Conservation (phyloP, 371 early-diverging fungal genomes). For the Synchytrium microbalum region DNA sequence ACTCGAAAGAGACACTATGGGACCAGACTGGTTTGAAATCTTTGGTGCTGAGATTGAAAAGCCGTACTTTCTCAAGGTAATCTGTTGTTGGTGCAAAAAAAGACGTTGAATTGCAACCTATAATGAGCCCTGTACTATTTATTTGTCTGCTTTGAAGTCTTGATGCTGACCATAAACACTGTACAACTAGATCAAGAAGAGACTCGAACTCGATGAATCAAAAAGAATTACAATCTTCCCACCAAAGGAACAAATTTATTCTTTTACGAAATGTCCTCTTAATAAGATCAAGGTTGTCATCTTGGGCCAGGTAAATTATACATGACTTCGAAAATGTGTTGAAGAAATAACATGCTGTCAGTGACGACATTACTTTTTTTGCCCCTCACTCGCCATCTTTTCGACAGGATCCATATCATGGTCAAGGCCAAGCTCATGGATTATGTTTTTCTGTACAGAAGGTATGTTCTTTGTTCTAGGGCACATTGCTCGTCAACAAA, state of each 20-base stretch:
- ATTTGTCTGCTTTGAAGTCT: too few species aligned
- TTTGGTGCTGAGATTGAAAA: slow-evolving; percentile 63
- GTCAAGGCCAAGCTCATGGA: slow-evolving; percentile 87
- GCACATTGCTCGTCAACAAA: slow-evolving; percentile 45
- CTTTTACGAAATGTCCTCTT: slow-evolving; percentile 30
- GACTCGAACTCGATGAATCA: slow-evolving; percentile 47
- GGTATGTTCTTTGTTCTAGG: slow-evolving; percentile 14
- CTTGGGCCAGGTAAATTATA: slow-evolving; percentile 69
- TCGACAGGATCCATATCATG: slow-evolving; percentile 91
- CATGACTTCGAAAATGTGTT: background rate
- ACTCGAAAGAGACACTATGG: slow-evolving; percentile 67
- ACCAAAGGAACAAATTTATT: slow-evolving; percentile 51
- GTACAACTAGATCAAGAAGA: slow-evolving; percentile 54
- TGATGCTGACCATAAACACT: too few species aligned
- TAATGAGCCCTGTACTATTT: too few species aligned
- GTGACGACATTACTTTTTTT: background rate
- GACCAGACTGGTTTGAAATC: slow-evolving; percentile 65
- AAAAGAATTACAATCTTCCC: slow-evolving; percentile 61
- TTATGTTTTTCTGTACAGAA: slow-evolving; percentile 3
- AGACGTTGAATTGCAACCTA: too few species aligned
- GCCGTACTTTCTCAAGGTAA: slow-evolving; percentile 66
- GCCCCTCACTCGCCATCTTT: background rate
- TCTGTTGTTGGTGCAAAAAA: too few species aligned
- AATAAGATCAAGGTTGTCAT: slow-evolving; percentile 72
- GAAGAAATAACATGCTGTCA: background rate